Evolutionary conservation across 2,329 filamentous ascomycete genomes (phyloP).

Genomic region (Colletotrichum lini): DNA sequence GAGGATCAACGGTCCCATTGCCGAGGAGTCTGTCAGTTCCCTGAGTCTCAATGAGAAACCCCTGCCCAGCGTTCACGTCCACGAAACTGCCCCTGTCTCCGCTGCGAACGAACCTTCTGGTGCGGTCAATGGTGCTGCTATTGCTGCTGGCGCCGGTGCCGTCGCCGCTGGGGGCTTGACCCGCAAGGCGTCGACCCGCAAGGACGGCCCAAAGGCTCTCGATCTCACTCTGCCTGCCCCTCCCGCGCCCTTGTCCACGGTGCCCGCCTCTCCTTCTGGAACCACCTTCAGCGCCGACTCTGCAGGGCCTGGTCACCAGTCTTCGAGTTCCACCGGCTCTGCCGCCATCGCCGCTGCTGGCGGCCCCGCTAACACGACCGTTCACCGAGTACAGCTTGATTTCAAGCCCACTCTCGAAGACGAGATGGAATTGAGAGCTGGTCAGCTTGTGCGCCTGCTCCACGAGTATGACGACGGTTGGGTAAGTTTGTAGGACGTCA

Average conservation of each 20-base stretch:
- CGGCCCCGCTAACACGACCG: conserved; percentile 72
- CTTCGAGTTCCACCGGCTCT: conserved; percentile 64
- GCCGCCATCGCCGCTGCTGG: conserved; percentile 75
- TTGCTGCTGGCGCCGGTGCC: conserved; percentile 49
- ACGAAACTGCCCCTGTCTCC: conserved; percentile 6
- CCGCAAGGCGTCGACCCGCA: conserved; percentile 71
- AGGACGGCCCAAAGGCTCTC: conserved; percentile 64
- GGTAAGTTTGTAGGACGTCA: conserved; percentile 70
- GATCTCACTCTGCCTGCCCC: conserved; percentile 66
- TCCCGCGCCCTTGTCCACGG: conserved; percentile 48
- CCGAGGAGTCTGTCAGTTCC: conserved; percentile 54
- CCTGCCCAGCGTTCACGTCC: conserved; percentile 20
- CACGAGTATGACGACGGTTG: conserved; percentile 99
- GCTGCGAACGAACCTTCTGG: conserved; percentile 39
- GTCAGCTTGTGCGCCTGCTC: conserved; percentile 88
- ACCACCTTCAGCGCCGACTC: conserved; percentile 75
- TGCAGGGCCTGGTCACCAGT: conserved; percentile 62
- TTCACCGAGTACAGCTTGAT: conserved; percentile 94
- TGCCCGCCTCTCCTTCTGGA: conserved; percentile 72
- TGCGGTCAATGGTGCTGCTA: conserved; percentile 53
- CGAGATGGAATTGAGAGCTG: conserved; percentile 85
- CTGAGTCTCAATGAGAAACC: conserved; percentile 52
- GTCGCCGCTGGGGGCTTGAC: conserved; percentile 56
- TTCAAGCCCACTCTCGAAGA: conserved; percentile 95
- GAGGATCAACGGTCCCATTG: conserved; percentile 59